phyloP scores from a whole-genome alignment of 1,139 yeast species.

The Yamadazyma friedrichii region DNA sequence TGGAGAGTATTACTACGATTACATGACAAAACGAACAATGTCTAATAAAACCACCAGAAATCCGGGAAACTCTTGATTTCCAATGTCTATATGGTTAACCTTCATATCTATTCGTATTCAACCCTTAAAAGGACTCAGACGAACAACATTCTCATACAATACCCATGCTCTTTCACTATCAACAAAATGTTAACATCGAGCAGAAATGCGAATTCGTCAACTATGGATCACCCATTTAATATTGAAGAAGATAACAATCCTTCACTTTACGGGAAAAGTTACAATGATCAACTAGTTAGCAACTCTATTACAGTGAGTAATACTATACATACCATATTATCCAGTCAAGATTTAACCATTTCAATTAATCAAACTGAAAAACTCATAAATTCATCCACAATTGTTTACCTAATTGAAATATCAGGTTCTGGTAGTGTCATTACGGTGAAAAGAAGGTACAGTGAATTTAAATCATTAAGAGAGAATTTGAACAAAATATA shows the following conservation, averaged over 20 bases:
- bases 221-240: conserved; percentile 24
- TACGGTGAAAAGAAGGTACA: conserved; percentile 49
- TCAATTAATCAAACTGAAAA: conserved; percentile 38
- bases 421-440: conserved; percentile 9
- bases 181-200: not conserved
- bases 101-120: too few relatives aligned
- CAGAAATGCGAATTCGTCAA: not conserved
- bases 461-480: conserved; percentile 54
- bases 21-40: too few relatives aligned
- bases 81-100: too few relatives aligned
- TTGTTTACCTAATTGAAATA: conserved; percentile 39
- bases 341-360: conserved; percentile 27
- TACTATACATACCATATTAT: conserved; percentile 29
- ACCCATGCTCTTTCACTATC: too few relatives aligned
- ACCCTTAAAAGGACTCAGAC: too few relatives aligned
- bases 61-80: too few relatives aligned
- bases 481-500: conserved; percentile 42
- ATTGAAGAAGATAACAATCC: conserved; percentile 52
- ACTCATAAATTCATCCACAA: conserved; percentile 37
- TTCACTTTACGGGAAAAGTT: conserved; percentile 33
- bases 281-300: conserved; percentile 25
- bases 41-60: too few relatives aligned
- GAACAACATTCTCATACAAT: too few relatives aligned
- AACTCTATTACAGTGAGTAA: conserved; percentile 42
- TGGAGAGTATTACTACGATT: too few relatives aligned